Evolutionary conservation across 441 rosid genomes (phyloP).

Genomic region (Pelargonium hybrid): DNA sequence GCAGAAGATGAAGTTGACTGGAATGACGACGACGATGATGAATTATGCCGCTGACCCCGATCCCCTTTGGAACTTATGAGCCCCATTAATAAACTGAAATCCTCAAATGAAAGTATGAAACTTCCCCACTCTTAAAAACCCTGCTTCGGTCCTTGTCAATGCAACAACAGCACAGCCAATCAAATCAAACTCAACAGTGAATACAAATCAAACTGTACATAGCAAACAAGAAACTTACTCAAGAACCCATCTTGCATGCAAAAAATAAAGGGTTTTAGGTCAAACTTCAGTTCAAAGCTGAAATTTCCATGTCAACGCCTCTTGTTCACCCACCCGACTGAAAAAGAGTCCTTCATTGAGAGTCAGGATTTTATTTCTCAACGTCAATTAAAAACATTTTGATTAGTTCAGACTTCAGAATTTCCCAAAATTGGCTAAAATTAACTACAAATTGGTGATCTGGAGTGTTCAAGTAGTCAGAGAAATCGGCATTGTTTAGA

Average conservation of each 20-base stretch:
- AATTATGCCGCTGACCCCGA: constrained; percentile 33
- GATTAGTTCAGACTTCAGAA: too few species aligned
- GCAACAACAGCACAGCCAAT: background rate
- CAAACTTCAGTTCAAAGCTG: background rate
- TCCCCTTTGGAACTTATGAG: constrained; percentile 44
- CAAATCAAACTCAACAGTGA: constrained; percentile 14
- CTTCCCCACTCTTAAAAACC: constrained; percentile 6
- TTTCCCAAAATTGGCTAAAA: too few species aligned
- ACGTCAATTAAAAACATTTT: too few species aligned
- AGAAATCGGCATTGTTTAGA: too few species aligned
- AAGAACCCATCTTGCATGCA: background rate
- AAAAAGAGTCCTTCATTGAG: too few species aligned
- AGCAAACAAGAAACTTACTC: background rate
- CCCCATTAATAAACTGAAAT: constrained; percentile 46
- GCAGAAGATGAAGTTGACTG: constrained; percentile 40
- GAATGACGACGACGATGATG: constrained; percentile 14
- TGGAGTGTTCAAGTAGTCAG: too few species aligned
- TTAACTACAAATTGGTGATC: too few species aligned
- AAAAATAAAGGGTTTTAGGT: background rate
- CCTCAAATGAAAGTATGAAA: constrained; percentile 18
- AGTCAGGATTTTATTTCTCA: too few species aligned
- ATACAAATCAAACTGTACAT: constrained; percentile 17
- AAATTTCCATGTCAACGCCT: too few species aligned
- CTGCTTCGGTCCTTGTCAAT: background rate
- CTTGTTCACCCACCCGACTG: background rate